Base-by-base conservation (phyloP, 805 yeast species). In the Metschnikowia shivogae region DNA sequence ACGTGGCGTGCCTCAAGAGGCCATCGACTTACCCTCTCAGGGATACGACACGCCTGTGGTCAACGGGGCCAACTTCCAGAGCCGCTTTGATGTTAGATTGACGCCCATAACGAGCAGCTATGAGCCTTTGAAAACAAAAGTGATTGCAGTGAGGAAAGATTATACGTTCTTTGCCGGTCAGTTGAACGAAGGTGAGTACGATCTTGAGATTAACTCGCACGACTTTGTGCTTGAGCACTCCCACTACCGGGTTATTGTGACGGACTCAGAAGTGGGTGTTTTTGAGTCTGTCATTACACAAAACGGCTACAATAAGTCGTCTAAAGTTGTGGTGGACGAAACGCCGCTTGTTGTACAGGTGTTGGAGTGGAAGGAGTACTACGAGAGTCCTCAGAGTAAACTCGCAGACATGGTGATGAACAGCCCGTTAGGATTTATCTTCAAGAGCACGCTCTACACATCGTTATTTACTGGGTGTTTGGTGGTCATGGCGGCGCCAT, bases 361-460 rank as follows among this genome's bases (percentile, higher is more conserved):
- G 29, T 39, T 39, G 10, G 60, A 50, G 17, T 41, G 47, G 28
- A 65, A 67, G 41, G 60, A 63, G 45, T 71, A 62, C 51, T 71
- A 71, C 49, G 71, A 68, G 48, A 46, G 44, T 17, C 50, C 66
- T 4, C 61, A 48, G 44, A 62, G 67, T 12, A 60, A 65, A 12
- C 37, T 71, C 17, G 34, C 47, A 1, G 68, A 61, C 34, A 58
- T 70, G 64, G 33, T 71, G 8, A 49, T 65, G 63, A 59, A 57
- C 45, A 63, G 73, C 53, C 76, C 76, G 4, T 57, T 72, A 32
- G 76, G 76, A 6, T 60, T 63, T 47, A 66, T 72, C 11, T 70
- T 72, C 54, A 59, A 56, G 39, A 72, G 63, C 54, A 57, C 47
- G 27, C 33, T 57, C n/a, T 70, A 66, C 54, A 66, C 74, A 6